A percentile compares a stretch with the other conserved stretches of the same genome.
These are phyloP conservation scores for Coniochaeta sp. DNA, from an alignment of 2,329 filamentous ascomycete genomes.

Conservation along the genomic window DNA sequence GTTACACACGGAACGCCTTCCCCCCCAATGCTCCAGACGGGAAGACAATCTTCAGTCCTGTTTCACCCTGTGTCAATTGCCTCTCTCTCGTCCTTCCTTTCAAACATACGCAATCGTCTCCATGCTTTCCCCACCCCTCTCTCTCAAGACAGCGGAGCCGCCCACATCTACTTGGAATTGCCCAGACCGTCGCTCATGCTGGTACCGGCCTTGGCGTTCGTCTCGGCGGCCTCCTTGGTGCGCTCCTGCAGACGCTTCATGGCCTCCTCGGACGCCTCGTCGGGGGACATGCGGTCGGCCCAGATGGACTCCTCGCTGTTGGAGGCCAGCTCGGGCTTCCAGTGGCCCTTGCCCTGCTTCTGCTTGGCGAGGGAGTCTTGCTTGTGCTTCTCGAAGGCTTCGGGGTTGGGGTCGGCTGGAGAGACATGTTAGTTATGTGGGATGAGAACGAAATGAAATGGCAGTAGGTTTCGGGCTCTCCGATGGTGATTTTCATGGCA, in stretches of 20 bases:
- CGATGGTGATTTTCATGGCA: too few species aligned
- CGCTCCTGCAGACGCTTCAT: conserved; percentile 47
- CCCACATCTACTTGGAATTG: not conserved
- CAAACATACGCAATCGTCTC: not conserved
- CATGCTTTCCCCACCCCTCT: not conserved
- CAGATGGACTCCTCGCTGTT: conserved; percentile 73
- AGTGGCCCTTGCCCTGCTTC: conserved; percentile 61
- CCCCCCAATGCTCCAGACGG: not conserved
- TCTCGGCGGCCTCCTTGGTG: conserved; percentile 46
- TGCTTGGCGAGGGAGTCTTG: conserved; percentile 57
- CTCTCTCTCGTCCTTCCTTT: not conserved
- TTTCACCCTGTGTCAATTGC: not conserved
- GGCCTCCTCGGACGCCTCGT: conserved; percentile 19
- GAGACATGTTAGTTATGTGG: too few species aligned
- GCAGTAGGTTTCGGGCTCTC: too few species aligned
- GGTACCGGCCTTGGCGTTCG: conserved; percentile 39
- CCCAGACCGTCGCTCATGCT: conserved; percentile 36
- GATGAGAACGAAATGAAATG: too few species aligned
- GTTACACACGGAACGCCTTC: not conserved
- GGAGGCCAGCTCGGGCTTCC: conserved; percentile 70
- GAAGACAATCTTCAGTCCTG: not conserved
- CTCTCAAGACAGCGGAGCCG: too few species aligned
- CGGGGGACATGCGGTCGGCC: conserved; percentile 48
- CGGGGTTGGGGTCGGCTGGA: conserved; percentile 19
- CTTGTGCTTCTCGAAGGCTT: conserved; percentile 50